A percentile compares a stretch with the other conserved stretches of the same genome.
These are phyloP conservation scores for Geosiphon pyriformis DNA, from an alignment of 192 early-diverging fungal species.

Conservation along the genomic window DNA sequence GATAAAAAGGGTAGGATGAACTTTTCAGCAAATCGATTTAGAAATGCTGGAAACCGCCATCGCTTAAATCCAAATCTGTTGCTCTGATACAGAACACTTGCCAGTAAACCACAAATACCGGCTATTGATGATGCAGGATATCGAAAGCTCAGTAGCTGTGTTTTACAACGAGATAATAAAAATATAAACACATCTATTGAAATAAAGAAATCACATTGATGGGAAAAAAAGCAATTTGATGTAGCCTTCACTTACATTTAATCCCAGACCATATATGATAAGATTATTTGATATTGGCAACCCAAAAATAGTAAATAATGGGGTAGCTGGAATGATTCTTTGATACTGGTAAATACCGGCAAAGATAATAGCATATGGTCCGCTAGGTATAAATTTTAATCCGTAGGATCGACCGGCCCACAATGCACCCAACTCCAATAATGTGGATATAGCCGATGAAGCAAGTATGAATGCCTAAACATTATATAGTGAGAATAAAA, in stretches of 20 bases:
- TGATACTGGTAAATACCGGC: slow-evolving; percentile 54
- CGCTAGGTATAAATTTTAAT: slow-evolving; percentile 43
- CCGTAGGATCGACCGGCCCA: slow-evolving; percentile 40
- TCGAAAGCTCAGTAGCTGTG: slow-evolving; percentile 41
- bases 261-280: background rate
- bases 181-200: background rate
- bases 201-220: background rate
- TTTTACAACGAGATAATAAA: background rate
- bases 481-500: background rate
- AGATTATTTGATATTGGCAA: background rate
- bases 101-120: slow-evolving; percentile 42
- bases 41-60: slow-evolving; percentile 46
- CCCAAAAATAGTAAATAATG: background rate
- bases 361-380: slow-evolving; percentile 57
- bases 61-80: slow-evolving; percentile 45
- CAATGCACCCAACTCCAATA: slow-evolving; percentile 49
- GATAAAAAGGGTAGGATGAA: slow-evolving; percentile 48
- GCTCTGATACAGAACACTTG: slow-evolving; percentile 47
- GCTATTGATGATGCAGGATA: slow-evolving; percentile 40
- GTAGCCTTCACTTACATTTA: background rate
- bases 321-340: slow-evolving; percentile 36
- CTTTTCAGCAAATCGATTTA: slow-evolving; percentile 30
- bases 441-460: slow-evolving; percentile 40
- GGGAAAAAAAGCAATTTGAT: background rate
- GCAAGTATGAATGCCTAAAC: slow-evolving; percentile 39